Base-by-base conservation (phyloP, 176 grass and related monocot genomes). In the Saccharum officinarum region DNA sequence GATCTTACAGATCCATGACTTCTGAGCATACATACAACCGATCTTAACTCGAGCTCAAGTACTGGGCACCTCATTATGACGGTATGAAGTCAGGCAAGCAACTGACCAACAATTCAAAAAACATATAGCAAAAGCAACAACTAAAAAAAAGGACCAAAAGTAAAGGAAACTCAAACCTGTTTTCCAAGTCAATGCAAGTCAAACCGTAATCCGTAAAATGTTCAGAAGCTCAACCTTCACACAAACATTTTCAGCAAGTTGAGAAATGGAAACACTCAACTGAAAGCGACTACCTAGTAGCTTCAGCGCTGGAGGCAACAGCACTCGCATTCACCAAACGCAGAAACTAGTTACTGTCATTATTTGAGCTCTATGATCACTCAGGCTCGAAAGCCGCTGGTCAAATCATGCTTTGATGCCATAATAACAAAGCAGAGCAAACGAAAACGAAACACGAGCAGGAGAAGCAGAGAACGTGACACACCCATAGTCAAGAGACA, bases 171-270 rank as follows among this genome's bases (percentile, higher is more conserved):
- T 4, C 10, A 49, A 78, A 46, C 57, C 3, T 86, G 57, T 26
- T 80, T 86, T 90, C 45, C 84, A 83, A 90, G 78, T 90, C 83
- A 78, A 78, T 41, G 38, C 42, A 86, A 78, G 66, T 86, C 79
- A 90, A 90, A 82, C 13, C 37, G 33, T n/a, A n/a, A n/a, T n/a
- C n/a, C n/a, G n/a, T 67, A 25, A 82, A 78, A 36, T 38, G 25
- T 57, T 57, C 8, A 78, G 20, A 59, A 59, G 65, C 81, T 22
- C 63, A 25, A 20, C 67, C 78, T 86, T 90, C 0, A 54, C 78
- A 34, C 50, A 68, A 40, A 86, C 70, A 44, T 65, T 38, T 89
- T 72, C 23, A 77, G 41, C 72, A 64, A 76, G 45, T 65, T 40
- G 18, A 45, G 34, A 86, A 40, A 16, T 31, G 37, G 25, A 36